These are phyloP conservation scores for Arabidopsis thaliana DNA, from an alignment of 345 rosid genomes.

Conservation along the genomic window TAIR10.1 NC_003076.8:4067501-4068000, in stretches of 20 bases:
- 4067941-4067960: constrained; percentile 14
- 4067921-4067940: constrained; percentile 20
- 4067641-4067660: not conserved
- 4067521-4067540: not conserved
- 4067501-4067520: not conserved
- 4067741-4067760: constrained; percentile 12
- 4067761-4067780: constrained; percentile 14
- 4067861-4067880: constrained; percentile 1
- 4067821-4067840: not conserved
- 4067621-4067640: not conserved
- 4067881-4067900: constrained; percentile 41
- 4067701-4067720: constrained; percentile 33
- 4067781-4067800: not conserved
- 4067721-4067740: constrained; percentile 1
- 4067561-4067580: not conserved
- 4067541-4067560: not conserved
- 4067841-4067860: not conserved
- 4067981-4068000: not conserved
- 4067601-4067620: constrained; percentile 2
- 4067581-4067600: not conserved
- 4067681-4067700: constrained; percentile 16
- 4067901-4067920: constrained; percentile 8
- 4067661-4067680: not conserved
- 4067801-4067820: not conserved
- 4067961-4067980: not conserved